Evolutionary conservation across 2,329 filamentous ascomycete species (phyloP), one percentile per base, ranked within the genome.

Genomic region (Penicillium occitanis): DNA sequence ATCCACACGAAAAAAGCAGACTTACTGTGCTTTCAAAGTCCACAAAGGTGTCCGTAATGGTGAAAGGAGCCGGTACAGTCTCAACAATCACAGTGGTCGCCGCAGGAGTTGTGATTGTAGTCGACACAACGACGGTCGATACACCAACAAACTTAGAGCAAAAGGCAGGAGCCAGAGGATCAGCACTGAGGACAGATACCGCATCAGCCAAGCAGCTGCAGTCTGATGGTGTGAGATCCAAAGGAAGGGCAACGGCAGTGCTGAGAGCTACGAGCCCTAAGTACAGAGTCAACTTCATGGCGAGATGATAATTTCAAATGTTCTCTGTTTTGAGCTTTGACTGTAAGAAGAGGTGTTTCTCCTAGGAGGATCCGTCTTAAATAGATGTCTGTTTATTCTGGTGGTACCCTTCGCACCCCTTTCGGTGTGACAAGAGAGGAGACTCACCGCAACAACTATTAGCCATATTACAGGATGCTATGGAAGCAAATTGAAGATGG

Each of bases 131-230:
- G 14, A 64, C 13, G 13, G 51, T 64, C 10, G 62, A 37, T 37
- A 64, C 22, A 28, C 48, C 48, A 51, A 51, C 22, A 33, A 44
- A 64, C 30, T 64, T 51, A 33, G 62, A 59, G 30, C 62, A 64
- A 11, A 58, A 64, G 5, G 62, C 62, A 25, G 62, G 19, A 3
- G 17, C 62, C 13, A 46, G 48, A 8, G 62, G 22, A 33, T 64
- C 40, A 19, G 62, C 62, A 53, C 53, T 61, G 19, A 65, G 25
- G 25, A 40, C 35, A 25, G 63, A 51, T 19, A 61, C 63, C 30
- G 63, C 63, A 40, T 51, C 63, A n/a, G 55, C 22, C 22, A 65
- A 40, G 19, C 63, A 65, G 17, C 50, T 48, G 35, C 63, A 65
- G 44, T 44, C 51, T 7, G 55, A 28, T 42, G 55, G 22, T 42